Evolutionary conservation across 345 rosid genomes (phyloP).

Genomic region (Salix suchowensis): DNA sequence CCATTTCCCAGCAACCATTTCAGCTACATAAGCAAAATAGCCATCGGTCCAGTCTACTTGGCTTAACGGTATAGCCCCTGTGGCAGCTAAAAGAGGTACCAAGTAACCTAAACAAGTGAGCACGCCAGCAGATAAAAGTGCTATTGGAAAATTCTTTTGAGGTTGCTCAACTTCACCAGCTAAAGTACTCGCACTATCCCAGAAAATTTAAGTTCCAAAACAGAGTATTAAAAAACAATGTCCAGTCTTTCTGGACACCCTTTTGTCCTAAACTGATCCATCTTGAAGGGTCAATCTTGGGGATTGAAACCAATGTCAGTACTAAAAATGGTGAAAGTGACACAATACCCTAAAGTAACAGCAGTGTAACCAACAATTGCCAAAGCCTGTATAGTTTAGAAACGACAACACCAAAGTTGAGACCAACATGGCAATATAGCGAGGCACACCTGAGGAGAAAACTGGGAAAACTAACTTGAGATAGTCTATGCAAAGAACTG

Average conservation of each 20-base stretch:
- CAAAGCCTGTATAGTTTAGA: slow-evolving; percentile 21
- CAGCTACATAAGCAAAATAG: slow-evolving; percentile 17
- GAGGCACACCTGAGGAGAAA: slow-evolving; percentile 16
- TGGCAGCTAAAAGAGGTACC: slow-evolving; percentile 22
- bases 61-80: slow-evolving; percentile 9
- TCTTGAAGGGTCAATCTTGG: slow-evolving; percentile 23
- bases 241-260: slow-evolving; percentile 20
- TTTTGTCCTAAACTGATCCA: slow-evolving; percentile 20
- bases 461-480: slow-evolving; percentile 12
- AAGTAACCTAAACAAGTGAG: slow-evolving; percentile 15
- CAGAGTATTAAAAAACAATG: slow-evolving; percentile 19
- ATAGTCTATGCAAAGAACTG: slow-evolving; percentile 24
- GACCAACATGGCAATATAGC: not conserved
- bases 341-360: slow-evolving; percentile 6
- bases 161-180: slow-evolving; percentile 31
- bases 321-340: slow-evolving; percentile 22
- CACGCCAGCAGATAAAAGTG: slow-evolving; percentile 14
- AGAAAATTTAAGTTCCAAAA: slow-evolving; percentile 33
- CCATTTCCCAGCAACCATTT: slow-evolving; percentile 27
- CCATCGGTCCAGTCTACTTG: slow-evolving; percentile 23
- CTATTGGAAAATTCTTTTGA: slow-evolving; percentile 17
- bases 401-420: slow-evolving; percentile 14
- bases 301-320: slow-evolving; percentile 12
- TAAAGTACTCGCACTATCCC: slow-evolving; percentile 26
- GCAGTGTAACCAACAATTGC: slow-evolving; percentile 23